phyloP scores from a whole-genome alignment of 2,329 filamentous ascomycete genomes.

The Pestalotiopsis fici region DNA sequence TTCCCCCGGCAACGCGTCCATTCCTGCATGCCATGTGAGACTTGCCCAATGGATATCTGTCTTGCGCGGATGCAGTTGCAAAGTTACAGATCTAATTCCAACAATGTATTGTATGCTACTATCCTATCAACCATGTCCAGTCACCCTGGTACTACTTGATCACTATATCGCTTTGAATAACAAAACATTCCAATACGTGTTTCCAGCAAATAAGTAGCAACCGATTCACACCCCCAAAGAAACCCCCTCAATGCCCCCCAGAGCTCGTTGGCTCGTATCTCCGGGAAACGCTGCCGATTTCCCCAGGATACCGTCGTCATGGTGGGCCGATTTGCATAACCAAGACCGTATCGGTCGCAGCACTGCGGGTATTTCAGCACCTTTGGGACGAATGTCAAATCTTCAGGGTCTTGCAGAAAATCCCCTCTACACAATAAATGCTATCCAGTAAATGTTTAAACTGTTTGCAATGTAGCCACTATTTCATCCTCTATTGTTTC shows the following conservation, averaged over 20 bases:
- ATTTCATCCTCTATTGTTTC: neutral
- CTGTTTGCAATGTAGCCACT: neutral
- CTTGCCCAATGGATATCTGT: no score
- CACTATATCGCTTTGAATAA: no score
- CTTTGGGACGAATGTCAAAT: neutral
- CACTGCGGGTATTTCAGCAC: constrained; percentile 2
- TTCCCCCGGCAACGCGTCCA: no score
- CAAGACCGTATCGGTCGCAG: neutral
- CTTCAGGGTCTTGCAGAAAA: neutral
- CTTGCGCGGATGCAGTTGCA: no score
- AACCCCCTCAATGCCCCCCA: neutral
- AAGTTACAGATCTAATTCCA: no score
- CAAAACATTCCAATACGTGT: no score
- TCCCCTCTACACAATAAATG: neutral
- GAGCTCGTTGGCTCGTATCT: neutral
- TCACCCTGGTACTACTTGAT: no score
- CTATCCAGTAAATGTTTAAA: neutral
- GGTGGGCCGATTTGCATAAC: constrained; percentile 7
- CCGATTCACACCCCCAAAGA: neutral
- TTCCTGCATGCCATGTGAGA: no score
- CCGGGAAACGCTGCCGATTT: neutral
- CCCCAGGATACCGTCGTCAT: constrained; percentile 4
- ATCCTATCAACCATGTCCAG: no score
- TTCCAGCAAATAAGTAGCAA: no score
- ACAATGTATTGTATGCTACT: no score